Evolutionary conservation across 495 filamentous ascomycete genomes (phyloP), one percentile per base, ranked within the genome.

Genomic region (Tuber microsphaerosporum): DNA sequence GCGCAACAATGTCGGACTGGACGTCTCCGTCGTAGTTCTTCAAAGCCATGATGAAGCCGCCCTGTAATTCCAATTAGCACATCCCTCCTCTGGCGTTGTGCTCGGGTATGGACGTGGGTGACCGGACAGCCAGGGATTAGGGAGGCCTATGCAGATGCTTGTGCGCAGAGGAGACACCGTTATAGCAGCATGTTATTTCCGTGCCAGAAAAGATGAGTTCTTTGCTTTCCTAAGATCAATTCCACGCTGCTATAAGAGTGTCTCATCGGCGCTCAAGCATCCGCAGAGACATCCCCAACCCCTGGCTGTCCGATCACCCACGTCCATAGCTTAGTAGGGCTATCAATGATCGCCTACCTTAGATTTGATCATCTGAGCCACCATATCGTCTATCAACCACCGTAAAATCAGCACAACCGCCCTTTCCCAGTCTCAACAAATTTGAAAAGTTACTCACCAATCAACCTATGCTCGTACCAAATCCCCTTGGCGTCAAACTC

Each of bases 21-120:
- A 99, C 95, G 80, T 99, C 95, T 84, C 95, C 95, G 83, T 99
- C 95, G 87, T 99, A 99, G 88, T 99, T 99, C 90, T 99, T 99
- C 82, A 99, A 88, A 75, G 95, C 95, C 88, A 99, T 99, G 84
- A 98, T 88, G 85, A 92, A 97, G 75, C 95, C 95, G 76, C 95
- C 81, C 81, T 77, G n/a, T 44, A 51, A 17, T 34, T 20, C 20
- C 12, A 42, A 61, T 77, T 51, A 72, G 70, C 39, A 31, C 17
- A 65, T 34, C 26, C 17, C 31, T 16, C 56, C 26, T 65, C 26
- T 65, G 3, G 4, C 1, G 26, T 16, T 34, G 12, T n/a, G n/a
- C n/a, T n/a, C n/a, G n/a, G n/a, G n/a, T n/a, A n/a, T n/a, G n/a
- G n/a, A n/a, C n/a, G n/a, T n/a, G n/a, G n/a, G n/a, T n/a, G n/a